phyloP scores from a whole-genome alignment of 192 early-diverging fungal genomes.

The Paraglomus brasilianum region DNA sequence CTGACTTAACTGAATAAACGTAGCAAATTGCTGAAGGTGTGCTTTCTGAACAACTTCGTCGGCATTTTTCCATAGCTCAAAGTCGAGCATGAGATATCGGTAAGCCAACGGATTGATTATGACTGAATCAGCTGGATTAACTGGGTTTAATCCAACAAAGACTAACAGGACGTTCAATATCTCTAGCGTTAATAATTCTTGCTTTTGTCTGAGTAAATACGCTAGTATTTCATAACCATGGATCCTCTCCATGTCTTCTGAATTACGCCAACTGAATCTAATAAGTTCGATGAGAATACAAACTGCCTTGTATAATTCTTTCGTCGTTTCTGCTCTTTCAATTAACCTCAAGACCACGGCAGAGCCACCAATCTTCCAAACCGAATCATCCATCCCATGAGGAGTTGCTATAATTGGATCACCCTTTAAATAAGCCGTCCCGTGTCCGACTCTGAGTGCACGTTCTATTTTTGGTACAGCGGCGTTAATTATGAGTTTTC shows the following conservation, averaged over 20 bases:
- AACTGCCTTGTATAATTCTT: conserved; percentile 50
- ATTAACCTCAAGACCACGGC: conserved; percentile 60
- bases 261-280: conserved; percentile 64
- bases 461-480: conserved; percentile 55
- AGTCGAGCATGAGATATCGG: conserved; percentile 60
- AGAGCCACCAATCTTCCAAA: conserved; percentile 74
- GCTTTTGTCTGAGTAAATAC: conserved; percentile 62
- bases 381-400: conserved; percentile 58
- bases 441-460: conserved; percentile 40
- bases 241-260: conserved; percentile 68
- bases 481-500: conserved; percentile 48
- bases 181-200: conserved; percentile 53
- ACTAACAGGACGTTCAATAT: conserved; percentile 57
- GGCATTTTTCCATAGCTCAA: conserved; percentile 67
- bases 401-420: conserved; percentile 57
- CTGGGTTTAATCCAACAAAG: conserved; percentile 61
- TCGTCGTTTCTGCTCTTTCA: conserved; percentile 54
- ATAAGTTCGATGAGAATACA: conserved; percentile 59
- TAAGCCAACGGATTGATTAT: conserved; percentile 66
- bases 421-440: conserved; percentile 51
- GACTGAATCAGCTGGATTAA: conserved; percentile 55
- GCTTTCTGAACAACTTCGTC: conserved; percentile 51
- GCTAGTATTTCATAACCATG: conserved; percentile 69
- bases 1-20: conserved; percentile 57
- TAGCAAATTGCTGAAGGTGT: conserved; percentile 60